Percentiles rank a stretch among this genome's conserved stretches.
Evolutionary conservation across 805 yeast genomes (phyloP).

Genomic region (Schizosaccharomyces lindneri): DNA sequence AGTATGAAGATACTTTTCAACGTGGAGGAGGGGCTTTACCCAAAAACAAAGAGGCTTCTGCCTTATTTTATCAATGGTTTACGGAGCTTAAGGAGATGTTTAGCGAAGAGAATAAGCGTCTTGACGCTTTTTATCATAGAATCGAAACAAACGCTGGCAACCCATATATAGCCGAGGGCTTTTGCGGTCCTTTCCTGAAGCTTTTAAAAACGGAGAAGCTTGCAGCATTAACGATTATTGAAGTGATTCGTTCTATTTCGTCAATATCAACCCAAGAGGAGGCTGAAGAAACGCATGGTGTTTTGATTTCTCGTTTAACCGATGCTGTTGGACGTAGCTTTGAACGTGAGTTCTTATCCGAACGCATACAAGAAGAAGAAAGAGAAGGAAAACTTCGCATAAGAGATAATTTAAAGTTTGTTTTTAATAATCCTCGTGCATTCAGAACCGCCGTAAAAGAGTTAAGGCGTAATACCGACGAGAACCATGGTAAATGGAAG

Average conservation of each 20-base stretch:
- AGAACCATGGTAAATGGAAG: slow-evolving; percentile 1
- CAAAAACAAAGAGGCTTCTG: slow-evolving; percentile 37
- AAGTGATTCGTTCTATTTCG: slow-evolving; percentile 27
- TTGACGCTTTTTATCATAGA: slow-evolving; percentile 16
- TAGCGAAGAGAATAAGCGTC: slow-evolving; percentile 34
- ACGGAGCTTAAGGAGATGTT: slow-evolving; percentile 45
- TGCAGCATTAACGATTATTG: slow-evolving; percentile 65
- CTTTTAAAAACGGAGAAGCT: slow-evolving; percentile 57
- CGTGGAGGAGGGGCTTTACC: slow-evolving; percentile 30
- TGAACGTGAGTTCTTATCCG: slow-evolving; percentile 62
- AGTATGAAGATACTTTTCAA: slow-evolving; percentile 37
- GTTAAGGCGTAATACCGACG: neutral
- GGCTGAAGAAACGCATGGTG: slow-evolving; percentile 26
- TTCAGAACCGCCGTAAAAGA: neutral
- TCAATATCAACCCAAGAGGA: too few species aligned
- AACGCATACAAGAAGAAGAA: slow-evolving; percentile 31
- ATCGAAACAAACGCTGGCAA: slow-evolving; percentile 13
- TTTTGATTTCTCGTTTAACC: slow-evolving; percentile 64
- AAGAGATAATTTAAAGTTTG: slow-evolving; percentile 1
- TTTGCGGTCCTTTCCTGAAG: slow-evolving; percentile 52
- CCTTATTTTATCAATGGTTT: slow-evolving; percentile 67
- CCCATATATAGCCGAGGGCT: slow-evolving; percentile 7
- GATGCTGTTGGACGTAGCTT: slow-evolving; percentile 60
- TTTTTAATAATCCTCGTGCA: slow-evolving; percentile 1
- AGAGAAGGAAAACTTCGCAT: neutral